Conservation (phyloP, 225 moss, liverwort and hornwort species). For the Pleurozium schreberi region DNA sequence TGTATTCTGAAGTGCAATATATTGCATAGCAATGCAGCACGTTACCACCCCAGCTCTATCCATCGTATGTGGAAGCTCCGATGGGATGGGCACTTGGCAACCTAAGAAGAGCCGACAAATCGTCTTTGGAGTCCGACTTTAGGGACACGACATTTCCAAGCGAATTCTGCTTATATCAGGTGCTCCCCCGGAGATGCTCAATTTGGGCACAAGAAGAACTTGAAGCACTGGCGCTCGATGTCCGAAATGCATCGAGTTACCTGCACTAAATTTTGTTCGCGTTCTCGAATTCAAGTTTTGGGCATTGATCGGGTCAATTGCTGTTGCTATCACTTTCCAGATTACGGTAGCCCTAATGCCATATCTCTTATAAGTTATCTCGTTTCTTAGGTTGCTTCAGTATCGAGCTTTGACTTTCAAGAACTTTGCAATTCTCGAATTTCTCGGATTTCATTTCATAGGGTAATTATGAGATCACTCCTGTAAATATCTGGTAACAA, state of each 20-base stretch:
- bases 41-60: not conserved
- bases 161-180: not conserved
- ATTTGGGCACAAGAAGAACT: not conserved
- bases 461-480: not conserved
- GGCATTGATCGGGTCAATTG: not conserved
- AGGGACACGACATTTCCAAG: not conserved
- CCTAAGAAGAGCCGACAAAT: not conserved
- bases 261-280: not conserved
- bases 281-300: not conserved
- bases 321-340: not conserved
- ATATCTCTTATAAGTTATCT: not conserved
- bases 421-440: not conserved
- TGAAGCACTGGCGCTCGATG: not conserved
- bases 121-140: not conserved
- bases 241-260: not conserved
- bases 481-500: not conserved
- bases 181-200: not conserved
- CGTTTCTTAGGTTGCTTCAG: not conserved
- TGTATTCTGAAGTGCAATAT: not conserved
- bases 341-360: not conserved
- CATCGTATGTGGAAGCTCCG: not conserved
- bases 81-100: not conserved
- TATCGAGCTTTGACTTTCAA: not conserved
- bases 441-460: not conserved
- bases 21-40: not conserved